Evolutionary conservation across 345 rosid genomes (phyloP), one percentile per base, ranked within the genome.

Genomic region (Viola odorata): DNA sequence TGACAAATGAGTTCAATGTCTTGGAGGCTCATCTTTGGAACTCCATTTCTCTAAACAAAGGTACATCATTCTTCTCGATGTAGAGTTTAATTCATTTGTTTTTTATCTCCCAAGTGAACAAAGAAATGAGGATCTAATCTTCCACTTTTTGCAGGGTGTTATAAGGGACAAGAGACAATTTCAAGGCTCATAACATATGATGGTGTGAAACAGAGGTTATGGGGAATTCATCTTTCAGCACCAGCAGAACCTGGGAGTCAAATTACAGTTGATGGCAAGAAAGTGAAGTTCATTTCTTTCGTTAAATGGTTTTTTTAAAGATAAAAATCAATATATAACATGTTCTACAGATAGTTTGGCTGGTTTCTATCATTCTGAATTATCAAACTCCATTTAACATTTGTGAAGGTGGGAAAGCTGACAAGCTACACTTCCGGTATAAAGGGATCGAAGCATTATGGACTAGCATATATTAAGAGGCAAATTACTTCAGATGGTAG

Each of bases 11-110:
- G 56, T 86, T 72, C 72, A 91, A 88, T 74, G 91, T 88, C 69
- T 55, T 91, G 62, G 98, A 88, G 75, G 91, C 95, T 49, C 83
- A 91, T 73, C 83, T 88, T n/a, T 88, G 96, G 96, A 88, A 83
- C 65, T 86, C 91, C 7, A 78, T 91, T 54, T 91, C 96, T 58
- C 64, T 80, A 51, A 81, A 86, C 80, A 91, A 91, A 70, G 98
- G 98, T 88, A 88, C 55, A 3, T 66, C 37, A 50, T 60, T 53
- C 12, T 40, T 52, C 58, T 12, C 5, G 3, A 13, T 39, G 11
- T 14, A 39, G 53, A 6, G 38, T n/a, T 15, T 58, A 2, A 15
- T 2, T 5, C 4, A 12, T 5, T 45, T 15, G n/a, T 38, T 6
- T 3, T 6, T 11, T 12, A 17, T 45, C 7, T n/a, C n/a, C n/a